Conservation (phyloP, 2,329 filamentous ascomycete species). For the Aspergillus aculeatinus region DNA sequence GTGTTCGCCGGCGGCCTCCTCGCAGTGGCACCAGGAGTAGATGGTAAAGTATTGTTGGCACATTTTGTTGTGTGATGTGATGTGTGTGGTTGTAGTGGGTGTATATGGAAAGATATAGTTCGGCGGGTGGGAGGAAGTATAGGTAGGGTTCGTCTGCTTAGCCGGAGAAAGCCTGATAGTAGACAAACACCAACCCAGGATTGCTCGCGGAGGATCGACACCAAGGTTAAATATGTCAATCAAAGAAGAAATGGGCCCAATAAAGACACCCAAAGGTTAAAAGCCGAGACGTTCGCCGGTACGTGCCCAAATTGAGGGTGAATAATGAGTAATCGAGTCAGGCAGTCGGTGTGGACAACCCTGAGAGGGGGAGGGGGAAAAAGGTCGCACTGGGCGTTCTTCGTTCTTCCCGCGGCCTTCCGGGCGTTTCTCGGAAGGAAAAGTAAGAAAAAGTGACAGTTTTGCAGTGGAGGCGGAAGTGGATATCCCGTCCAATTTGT, state of each 20-base stretch:
- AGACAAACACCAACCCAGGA: neutral
- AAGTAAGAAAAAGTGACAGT: neutral
- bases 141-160: neutral
- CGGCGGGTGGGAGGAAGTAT: too few species aligned
- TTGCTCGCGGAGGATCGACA: neutral
- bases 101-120: too few species aligned
- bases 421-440: conserved; percentile 5
- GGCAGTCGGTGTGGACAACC: neutral
- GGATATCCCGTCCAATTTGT: neutral
- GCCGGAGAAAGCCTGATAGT: neutral
- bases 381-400: neutral
- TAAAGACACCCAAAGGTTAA: neutral
- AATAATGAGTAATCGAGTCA: conserved; percentile 2
- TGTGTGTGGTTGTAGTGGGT: neutral
- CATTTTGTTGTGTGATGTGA: conserved; percentile 24
- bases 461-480: neutral
- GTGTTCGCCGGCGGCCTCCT: conserved; percentile 35
- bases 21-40: conserved; percentile 42
- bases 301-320: neutral
- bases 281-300: neutral
- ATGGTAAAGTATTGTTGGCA: conserved; percentile 39
- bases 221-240: neutral
- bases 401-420: conserved; percentile 17
- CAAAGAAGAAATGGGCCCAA: neutral
- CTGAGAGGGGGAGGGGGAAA: neutral